A percentile compares a stretch with the other conserved stretches of the same genome.
Conservation (phyloP, 352 stramenopile species). For the Phytopythium aichiense region DNA sequence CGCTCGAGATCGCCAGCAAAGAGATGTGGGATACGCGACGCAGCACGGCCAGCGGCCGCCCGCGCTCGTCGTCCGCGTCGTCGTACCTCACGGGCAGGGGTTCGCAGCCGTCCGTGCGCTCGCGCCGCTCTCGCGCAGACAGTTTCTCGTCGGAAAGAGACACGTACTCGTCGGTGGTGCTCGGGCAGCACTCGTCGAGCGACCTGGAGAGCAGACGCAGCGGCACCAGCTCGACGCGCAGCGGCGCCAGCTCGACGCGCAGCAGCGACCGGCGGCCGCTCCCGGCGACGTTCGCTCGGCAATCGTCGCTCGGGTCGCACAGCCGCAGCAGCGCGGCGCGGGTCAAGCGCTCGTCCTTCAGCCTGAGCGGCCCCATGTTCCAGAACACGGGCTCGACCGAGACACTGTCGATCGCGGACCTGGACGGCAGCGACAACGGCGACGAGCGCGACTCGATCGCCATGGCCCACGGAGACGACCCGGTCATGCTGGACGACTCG, state of each 20-base stretch:
- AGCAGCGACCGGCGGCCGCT: constrained; percentile 10
- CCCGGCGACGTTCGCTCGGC: constrained; percentile 10
- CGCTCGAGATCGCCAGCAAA: constrained; percentile 53
- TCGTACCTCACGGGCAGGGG: constrained; percentile 2
- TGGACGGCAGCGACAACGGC: constrained; percentile 14
- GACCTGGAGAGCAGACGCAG: constrained; percentile 23
- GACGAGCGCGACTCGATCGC: constrained; percentile 2
- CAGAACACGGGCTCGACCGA: constrained; percentile 32
- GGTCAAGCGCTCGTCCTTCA: constrained; percentile 15
- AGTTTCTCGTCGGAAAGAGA: constrained; percentile 39
- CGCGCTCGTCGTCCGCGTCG: constrained; percentile 29
- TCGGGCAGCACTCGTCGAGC: neutral
- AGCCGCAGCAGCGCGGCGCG: constrained; percentile 7
- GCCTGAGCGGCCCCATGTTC: constrained; percentile 12
- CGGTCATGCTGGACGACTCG: constrained; percentile 42
- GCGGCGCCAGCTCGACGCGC: constrained; percentile 16
- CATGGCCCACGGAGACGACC: constrained; percentile 20
- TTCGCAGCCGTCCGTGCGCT: constrained; percentile 7
- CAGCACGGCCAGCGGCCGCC: constrained; percentile 14
- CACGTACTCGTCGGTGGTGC: constrained; percentile 10
- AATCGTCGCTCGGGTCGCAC: constrained; percentile 23
- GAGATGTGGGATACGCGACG: constrained; percentile 41
- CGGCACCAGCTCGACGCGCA: constrained; percentile 17
- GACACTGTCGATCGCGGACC: constrained; percentile 35
- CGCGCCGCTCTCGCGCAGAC: constrained; percentile 11